A percentile compares a stretch with the other conserved stretches of the same genome.
Conservation (phyloP, 2,329 filamentous ascomycete genomes). For the Colletotrichum tanaceti region DNA sequence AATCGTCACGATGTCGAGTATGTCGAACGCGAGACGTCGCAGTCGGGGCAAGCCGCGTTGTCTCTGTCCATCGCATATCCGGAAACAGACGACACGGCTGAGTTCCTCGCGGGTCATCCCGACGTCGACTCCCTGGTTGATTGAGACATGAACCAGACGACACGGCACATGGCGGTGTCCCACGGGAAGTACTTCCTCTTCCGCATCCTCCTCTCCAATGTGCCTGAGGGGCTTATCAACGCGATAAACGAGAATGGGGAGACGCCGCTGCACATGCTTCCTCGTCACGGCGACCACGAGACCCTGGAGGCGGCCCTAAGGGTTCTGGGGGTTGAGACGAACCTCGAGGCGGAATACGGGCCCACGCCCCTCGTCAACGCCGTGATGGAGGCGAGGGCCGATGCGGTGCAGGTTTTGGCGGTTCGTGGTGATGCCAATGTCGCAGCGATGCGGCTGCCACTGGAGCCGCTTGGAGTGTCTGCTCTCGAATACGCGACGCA, state of each 20-base stretch:
- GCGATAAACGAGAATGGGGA: neutral
- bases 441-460: neutral
- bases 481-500: neutral
- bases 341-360: neutral
- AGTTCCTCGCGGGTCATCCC: neutral
- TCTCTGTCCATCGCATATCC: neutral
- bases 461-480: neutral
- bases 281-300: constrained; percentile 5
- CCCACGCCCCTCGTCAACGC: constrained; percentile 1
- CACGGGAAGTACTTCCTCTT: neutral
- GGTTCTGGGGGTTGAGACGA: neutral
- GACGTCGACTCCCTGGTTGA: neutral
- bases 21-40: neutral
- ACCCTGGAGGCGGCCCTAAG: neutral
- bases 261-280: constrained; percentile 7
- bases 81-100: neutral
- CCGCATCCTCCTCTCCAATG: neutral
- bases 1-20: neutral
- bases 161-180: constrained; percentile 2
- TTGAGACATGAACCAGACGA: neutral
- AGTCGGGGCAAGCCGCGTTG: neutral
- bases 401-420: neutral
- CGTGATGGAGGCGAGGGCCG: constrained; percentile 1
- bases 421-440: neutral
- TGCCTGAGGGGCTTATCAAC: neutral